Conservation (phyloP, 148 eudicot genomes). For the Spergularia bocconei region DNA sequence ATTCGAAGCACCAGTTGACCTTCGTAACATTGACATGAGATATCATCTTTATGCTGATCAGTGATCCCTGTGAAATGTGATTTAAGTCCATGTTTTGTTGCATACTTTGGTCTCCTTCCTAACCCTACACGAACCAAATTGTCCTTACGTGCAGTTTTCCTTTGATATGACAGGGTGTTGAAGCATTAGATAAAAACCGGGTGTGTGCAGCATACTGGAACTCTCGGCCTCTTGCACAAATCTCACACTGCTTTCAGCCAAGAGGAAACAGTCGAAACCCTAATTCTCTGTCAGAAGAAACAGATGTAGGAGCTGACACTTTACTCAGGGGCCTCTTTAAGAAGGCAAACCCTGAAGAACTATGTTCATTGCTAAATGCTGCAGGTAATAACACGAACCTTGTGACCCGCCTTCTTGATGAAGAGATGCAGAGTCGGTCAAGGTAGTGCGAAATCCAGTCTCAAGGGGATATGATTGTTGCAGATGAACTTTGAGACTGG, state of each 20-base stretch:
- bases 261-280: slow-evolving; percentile 20
- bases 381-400: slow-evolving; percentile 38
- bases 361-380: slow-evolving; percentile 40
- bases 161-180: slow-evolving; percentile 47
- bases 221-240: slow-evolving; percentile 60
- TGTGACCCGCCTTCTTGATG: slow-evolving; percentile 50
- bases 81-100: background rate
- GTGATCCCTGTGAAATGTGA: background rate
- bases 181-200: slow-evolving; percentile 47
- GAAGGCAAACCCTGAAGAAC: slow-evolving; percentile 77
- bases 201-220: slow-evolving; percentile 60
- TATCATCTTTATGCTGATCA: background rate
- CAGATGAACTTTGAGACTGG: slow-evolving; percentile 29
- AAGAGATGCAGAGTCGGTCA: slow-evolving; percentile 57
- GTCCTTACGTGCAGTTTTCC: background rate
- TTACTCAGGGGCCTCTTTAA: slow-evolving; percentile 55
- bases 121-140: background rate
- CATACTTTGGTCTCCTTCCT: background rate
- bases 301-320: slow-evolving; percentile 35
- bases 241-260: slow-evolving; percentile 45
- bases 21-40: background rate
- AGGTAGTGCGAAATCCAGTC: slow-evolving; percentile 39
- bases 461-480: slow-evolving; percentile 13
- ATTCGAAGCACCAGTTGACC: background rate
- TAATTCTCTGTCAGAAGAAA: slow-evolving; percentile 20